Evolutionary conservation across 2,329 filamentous ascomycete genomes (phyloP), one percentile per base, ranked within the genome.

Genomic region (Zymoseptoria pseudotritici): DNA sequence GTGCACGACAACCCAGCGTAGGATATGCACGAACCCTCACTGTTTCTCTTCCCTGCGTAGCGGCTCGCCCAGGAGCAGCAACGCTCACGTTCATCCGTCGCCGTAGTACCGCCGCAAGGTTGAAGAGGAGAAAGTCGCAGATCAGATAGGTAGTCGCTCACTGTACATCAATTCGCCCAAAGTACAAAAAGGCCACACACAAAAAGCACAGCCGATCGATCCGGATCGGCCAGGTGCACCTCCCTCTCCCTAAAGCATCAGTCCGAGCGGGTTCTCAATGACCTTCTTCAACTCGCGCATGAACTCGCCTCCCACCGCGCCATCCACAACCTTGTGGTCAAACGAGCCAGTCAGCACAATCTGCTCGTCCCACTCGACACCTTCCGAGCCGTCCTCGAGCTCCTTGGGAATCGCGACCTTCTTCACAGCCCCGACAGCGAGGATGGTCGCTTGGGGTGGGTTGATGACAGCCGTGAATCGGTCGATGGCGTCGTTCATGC

Each of bases 391-490:
- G 64, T 96, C 91, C 78, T 94, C 92, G 60, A 83, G 86, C 82
- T 95, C 90, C 50, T 85, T 85, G 56, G 91, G 91, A 58, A 97
- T 80, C 53, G 95, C 90, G 58, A 97, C 93, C 88, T 97, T 97
- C 80, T 90, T 89, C 70, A 90, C 91, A 67, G 91, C 95, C 71
- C 95, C 94, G 61, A 99, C 90, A 58, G 94, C 93, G 65, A 99
- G 83, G 75, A 99, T 99, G 73, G 86, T 89, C 58, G 94, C 90
- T 82, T 99, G 95, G 57, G 94, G 94, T 67, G 95, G 94, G 86
- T 99, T 99, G 84, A 99, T 96, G 73, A 99, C 89, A 68, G 94
- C 94, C 56, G 94, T 97, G 81, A 99, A 99, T 76, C 92, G 86
- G 79, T 97, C 92, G 65, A 99, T 88, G 55, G 94, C 93, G 54